phyloP scores from a whole-genome alignment of 129 eudicot species.

The Tagetes patula region DNA sequence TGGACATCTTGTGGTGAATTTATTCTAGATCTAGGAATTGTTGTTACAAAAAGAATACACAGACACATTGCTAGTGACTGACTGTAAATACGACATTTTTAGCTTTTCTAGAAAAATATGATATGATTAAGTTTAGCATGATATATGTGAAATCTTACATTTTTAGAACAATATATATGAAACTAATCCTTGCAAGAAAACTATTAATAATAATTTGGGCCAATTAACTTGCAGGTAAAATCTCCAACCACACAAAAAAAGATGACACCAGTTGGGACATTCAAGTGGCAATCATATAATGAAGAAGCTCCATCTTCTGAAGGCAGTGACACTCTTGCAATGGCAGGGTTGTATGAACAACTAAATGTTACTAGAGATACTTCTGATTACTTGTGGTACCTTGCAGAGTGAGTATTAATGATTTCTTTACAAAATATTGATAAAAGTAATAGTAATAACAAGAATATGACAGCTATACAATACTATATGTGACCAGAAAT shows the following conservation, averaged over 20 bases:
- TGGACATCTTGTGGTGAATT: no score
- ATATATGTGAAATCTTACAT: neutral
- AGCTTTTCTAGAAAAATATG: neutral
- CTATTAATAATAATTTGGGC: conserved; percentile 7
- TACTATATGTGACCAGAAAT: neutral
- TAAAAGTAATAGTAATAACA: no score
- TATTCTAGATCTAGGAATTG: no score
- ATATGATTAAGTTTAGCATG: neutral
- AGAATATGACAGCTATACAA: neutral
- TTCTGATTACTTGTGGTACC: conserved; percentile 95
- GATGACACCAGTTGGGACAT: conserved; percentile 52
- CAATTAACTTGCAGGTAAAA: conserved; percentile 43
- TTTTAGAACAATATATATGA: neutral
- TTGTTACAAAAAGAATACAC: no score
- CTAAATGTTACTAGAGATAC: conserved; percentile 69
- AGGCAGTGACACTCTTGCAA: conserved; percentile 50
- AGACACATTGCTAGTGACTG: no score
- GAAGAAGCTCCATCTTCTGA: conserved; percentile 79
- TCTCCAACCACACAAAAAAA: conserved; percentile 37
- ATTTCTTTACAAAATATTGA: neutral
- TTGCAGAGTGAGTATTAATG: conserved; percentile 58
- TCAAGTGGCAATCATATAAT: conserved; percentile 72
- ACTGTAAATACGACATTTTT: neutral
- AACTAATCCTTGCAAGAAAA: neutral
- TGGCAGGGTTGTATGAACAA: conserved; percentile 71